Evolutionary conservation across 768 basidiomycete species (phyloP).

Genomic region (Myochromella boudieri): DNA sequence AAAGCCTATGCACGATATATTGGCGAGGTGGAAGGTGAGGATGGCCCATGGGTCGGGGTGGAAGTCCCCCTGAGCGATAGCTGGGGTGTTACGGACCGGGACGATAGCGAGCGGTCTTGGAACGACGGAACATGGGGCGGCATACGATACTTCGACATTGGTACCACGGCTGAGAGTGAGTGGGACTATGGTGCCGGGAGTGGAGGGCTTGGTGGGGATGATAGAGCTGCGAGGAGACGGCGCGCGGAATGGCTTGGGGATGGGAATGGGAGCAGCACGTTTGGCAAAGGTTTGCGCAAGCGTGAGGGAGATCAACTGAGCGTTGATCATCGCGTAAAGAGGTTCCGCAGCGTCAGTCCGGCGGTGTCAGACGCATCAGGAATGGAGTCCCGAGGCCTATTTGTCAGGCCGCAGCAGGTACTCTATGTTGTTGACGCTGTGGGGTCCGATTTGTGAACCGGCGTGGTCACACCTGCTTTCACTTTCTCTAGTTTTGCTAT

Average conservation of each 20-base stretch:
- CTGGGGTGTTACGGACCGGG: slow-evolving; percentile 22
- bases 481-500: neutral
- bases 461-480: neutral
- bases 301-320: slow-evolving; percentile 43
- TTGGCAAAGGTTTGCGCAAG: slow-evolving; percentile 34
- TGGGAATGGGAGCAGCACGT: slow-evolving; percentile 22
- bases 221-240: slow-evolving; percentile 45
- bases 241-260: slow-evolving; percentile 35
- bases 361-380: slow-evolving; percentile 52
- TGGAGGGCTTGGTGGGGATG: slow-evolving; percentile 30
- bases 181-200: slow-evolving; percentile 56
- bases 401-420: slow-evolving; percentile 84
- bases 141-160: slow-evolving; percentile 81
- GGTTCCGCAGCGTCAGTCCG: slow-evolving; percentile 72
- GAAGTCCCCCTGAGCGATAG: slow-evolving; percentile 69
- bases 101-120: slow-evolving; percentile 71
- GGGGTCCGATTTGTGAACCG: slow-evolving; percentile 55
- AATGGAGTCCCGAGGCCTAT: slow-evolving; percentile 69
- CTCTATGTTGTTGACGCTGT: slow-evolving; percentile 86
- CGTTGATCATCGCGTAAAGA: slow-evolving; percentile 63
- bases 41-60: slow-evolving; percentile 88
- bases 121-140: slow-evolving; percentile 85
- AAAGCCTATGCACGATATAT: slow-evolving; percentile 88
- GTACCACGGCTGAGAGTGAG: slow-evolving; percentile 43
- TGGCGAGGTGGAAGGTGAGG: slow-evolving; percentile 80